phyloP scores from a whole-genome alignment of 495 filamentous ascomycete species.

The Penicillium coffeae region DNA sequence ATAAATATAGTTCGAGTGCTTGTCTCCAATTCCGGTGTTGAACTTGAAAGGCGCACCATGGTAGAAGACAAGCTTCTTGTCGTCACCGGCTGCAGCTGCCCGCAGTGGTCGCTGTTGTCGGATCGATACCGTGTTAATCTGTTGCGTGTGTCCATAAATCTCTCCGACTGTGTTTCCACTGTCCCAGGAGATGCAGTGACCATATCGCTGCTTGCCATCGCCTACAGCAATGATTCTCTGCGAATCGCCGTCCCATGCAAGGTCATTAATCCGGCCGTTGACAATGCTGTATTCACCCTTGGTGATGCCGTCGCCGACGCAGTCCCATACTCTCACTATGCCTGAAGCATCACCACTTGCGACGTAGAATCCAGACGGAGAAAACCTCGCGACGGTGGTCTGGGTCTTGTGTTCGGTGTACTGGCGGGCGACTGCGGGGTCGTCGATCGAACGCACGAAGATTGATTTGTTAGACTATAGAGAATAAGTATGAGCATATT shows the following conservation, averaged over 20 bases:
- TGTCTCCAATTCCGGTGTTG: slow-evolving; percentile 65
- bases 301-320: slow-evolving; percentile 51
- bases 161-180: slow-evolving; percentile 94
- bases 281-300: slow-evolving; percentile 91
- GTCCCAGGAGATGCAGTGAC: slow-evolving; percentile 92
- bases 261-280: slow-evolving; percentile 88
- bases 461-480: slow-evolving; percentile 91
- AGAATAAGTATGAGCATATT: neutral
- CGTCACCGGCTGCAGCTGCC: slow-evolving; percentile 87
- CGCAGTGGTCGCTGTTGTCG: slow-evolving; percentile 83
- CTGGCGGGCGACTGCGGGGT: slow-evolving; percentile 76
- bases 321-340: slow-evolving; percentile 85
- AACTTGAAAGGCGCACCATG: slow-evolving; percentile 96
- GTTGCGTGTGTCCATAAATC: slow-evolving; percentile 82
- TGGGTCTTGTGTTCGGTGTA: slow-evolving; percentile 85
- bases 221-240: slow-evolving; percentile 96
- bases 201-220: slow-evolving; percentile 88
- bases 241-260: slow-evolving; percentile 96
- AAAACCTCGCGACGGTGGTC: slow-evolving; percentile 90
- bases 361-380: slow-evolving; percentile 91
- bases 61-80: slow-evolving; percentile 83
- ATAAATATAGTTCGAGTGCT: slow-evolving; percentile 85
- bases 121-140: slow-evolving; percentile 87
- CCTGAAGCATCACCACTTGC: slow-evolving; percentile 90
- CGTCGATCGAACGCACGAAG: slow-evolving; percentile 87